These are phyloP conservation scores for Castanea sativa DNA, from an alignment of 306 rosid genomes.

Conservation along the genomic window DNA sequence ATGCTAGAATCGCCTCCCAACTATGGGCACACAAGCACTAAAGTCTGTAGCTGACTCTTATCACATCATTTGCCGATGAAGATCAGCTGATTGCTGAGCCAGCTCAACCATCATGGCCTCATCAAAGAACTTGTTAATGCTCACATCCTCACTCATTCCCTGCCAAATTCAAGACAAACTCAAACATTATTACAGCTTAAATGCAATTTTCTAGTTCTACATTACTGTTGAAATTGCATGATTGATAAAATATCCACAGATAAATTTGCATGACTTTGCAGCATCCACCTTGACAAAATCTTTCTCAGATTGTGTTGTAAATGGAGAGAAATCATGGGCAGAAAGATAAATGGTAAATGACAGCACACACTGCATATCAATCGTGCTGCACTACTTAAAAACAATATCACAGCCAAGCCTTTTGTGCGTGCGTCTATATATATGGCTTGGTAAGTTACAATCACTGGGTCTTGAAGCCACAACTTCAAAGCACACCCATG, in stretches of 20 bases:
- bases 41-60: neutral
- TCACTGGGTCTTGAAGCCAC: too few species aligned
- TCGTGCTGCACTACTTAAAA: neutral
- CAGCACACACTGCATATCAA: neutral
- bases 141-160: conserved; percentile 99
- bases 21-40: neutral
- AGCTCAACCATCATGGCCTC: conserved; percentile 99
- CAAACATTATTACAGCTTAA: neutral
- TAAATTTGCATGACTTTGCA: neutral
- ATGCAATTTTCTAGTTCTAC: neutral
- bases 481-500: too few species aligned
- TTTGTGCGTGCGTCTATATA: neutral
- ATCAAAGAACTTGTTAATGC: conserved; percentile 89
- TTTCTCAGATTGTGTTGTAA: neutral
- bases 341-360: neutral
- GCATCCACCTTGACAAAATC: neutral
- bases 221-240: neutral
- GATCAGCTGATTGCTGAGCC: conserved; percentile 98
- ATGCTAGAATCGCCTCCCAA: neutral
- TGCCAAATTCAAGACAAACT: conserved; percentile 30
- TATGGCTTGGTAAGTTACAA: too few species aligned
- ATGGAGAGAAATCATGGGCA: neutral
- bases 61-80: conserved; percentile 92
- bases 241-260: neutral
- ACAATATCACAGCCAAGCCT: neutral